A percentile compares a stretch with the other conserved stretches of the same genome.
These are phyloP conservation scores for Trichoderma pleuroti DNA, from an alignment of 2,329 filamentous ascomycete genomes.

Conservation along the genomic window DNA sequence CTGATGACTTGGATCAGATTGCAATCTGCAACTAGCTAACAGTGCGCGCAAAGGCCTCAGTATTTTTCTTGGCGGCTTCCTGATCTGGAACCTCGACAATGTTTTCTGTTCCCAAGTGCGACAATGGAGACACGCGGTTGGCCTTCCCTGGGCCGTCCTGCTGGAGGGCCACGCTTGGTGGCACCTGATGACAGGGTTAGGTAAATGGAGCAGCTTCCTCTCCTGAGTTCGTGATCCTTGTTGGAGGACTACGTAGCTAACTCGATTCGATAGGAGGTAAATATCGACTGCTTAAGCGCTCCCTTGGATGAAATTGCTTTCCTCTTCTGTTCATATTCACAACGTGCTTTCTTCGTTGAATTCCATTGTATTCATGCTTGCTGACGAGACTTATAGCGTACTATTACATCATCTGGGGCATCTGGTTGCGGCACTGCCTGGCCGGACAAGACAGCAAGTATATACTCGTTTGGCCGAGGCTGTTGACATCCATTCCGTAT, in stretches of 20 bases:
- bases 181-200: constrained; percentile 78
- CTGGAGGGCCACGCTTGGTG: constrained; percentile 58
- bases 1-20: neutral
- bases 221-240: neutral
- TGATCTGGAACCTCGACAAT: constrained; percentile 77
- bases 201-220: constrained; percentile 33
- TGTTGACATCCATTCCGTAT: constrained; percentile 52
- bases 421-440: constrained; percentile 75
- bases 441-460: constrained; percentile 71
- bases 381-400: constrained; percentile 53
- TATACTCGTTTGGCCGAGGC: constrained; percentile 63
- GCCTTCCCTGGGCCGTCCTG: constrained; percentile 75
- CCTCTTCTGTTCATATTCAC: neutral
- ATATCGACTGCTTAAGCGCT: neutral
- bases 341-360: neutral
- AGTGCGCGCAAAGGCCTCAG: constrained; percentile 37
- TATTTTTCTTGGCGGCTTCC: constrained; percentile 71
- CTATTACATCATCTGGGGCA: constrained; percentile 78
- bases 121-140: constrained; percentile 62
- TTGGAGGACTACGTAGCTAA: neutral
- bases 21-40: neutral
- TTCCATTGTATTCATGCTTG: neutral
- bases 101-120: constrained; percentile 66
- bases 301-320: neutral
- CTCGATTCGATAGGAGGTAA: neutral